Percentiles rank a stretch among this genome's conserved stretches.
Evolutionary conservation across 2,329 filamentous ascomycete genomes (phyloP).

Genomic region (Lachnellula arida): DNA sequence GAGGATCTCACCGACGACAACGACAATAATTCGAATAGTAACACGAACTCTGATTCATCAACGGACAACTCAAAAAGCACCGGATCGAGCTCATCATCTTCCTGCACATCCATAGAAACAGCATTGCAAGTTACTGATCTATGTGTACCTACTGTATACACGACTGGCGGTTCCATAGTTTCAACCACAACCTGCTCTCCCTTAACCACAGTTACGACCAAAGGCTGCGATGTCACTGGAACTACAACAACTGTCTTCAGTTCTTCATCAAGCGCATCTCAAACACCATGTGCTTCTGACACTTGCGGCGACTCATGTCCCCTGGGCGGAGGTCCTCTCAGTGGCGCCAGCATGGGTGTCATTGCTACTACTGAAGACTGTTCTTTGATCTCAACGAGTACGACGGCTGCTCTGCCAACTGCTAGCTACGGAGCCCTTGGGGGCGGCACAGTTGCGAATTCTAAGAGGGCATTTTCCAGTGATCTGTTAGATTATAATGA

Average conservation of each 20-base stretch:
- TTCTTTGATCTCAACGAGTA: background rate
- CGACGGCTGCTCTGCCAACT: background rate
- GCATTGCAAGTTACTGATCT: no score
- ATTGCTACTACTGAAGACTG: background rate
- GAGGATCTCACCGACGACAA: no score
- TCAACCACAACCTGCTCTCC: no score
- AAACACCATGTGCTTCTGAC: background rate
- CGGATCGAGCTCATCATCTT: no score
- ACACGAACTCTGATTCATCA: no score
- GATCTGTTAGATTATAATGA: background rate
- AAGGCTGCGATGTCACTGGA: background rate
- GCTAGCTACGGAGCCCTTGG: background rate
- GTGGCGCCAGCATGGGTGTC: background rate
- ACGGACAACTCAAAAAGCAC: no score
- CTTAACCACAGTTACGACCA: no score
- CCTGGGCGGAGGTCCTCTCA: background rate
- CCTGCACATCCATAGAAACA: no score
- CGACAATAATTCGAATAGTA: no score
- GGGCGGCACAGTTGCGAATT: background rate
- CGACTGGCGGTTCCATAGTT: no score
- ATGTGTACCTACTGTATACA: no score
- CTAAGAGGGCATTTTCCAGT: background rate
- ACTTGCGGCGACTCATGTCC: background rate
- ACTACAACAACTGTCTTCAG: background rate
- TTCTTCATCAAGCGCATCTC: background rate